Conservation (phyloP, 192 early-diverging fungal genomes). For the Entomortierella parvispora region DNA sequence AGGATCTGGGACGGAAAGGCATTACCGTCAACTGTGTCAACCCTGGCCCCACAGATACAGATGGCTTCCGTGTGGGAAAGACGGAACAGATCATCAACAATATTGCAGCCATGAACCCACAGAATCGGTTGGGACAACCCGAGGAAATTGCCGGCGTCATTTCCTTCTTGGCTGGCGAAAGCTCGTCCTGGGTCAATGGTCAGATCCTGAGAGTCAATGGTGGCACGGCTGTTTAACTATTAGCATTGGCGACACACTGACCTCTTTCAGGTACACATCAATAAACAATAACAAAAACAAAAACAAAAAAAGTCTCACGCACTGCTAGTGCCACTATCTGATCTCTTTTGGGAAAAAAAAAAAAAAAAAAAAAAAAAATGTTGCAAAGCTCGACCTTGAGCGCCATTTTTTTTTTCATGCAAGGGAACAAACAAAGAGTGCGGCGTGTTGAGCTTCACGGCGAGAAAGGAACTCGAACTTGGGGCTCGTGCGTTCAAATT, state of each 20-base stretch:
- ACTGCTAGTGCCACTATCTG: too few relatives aligned
- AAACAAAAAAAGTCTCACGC: not conserved
- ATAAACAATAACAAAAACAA: not conserved
- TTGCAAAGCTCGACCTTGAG: too few relatives aligned
- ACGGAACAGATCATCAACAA: constrained; percentile 17
- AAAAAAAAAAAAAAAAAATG: too few relatives aligned
- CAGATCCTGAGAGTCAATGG: constrained; percentile 31
- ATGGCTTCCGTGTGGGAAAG: constrained; percentile 32
- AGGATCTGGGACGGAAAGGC: constrained; percentile 36
- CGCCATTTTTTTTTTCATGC: too few relatives aligned
- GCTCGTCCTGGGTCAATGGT: constrained; percentile 27
- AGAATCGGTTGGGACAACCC: constrained; percentile 20
- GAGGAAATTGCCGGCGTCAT: constrained; percentile 30
- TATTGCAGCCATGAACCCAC: constrained; percentile 1
- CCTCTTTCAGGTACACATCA: too few relatives aligned
- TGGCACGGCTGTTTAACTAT: constrained; percentile 7
- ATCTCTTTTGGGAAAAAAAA: too few relatives aligned
- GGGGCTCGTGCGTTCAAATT: too few relatives aligned
- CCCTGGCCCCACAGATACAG: constrained; percentile 37
- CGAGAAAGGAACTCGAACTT: too few relatives aligned
- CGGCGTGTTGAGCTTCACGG: too few relatives aligned
- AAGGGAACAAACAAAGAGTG: too few relatives aligned
- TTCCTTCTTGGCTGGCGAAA: constrained; percentile 25
- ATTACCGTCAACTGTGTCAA: constrained; percentile 39
- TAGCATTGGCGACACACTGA: not conserved